Evolutionary conservation across 1,284 basidiomycete genomes (phyloP), one percentile per base, ranked within the genome.

Genomic region (Puccinia coronata): DNA sequence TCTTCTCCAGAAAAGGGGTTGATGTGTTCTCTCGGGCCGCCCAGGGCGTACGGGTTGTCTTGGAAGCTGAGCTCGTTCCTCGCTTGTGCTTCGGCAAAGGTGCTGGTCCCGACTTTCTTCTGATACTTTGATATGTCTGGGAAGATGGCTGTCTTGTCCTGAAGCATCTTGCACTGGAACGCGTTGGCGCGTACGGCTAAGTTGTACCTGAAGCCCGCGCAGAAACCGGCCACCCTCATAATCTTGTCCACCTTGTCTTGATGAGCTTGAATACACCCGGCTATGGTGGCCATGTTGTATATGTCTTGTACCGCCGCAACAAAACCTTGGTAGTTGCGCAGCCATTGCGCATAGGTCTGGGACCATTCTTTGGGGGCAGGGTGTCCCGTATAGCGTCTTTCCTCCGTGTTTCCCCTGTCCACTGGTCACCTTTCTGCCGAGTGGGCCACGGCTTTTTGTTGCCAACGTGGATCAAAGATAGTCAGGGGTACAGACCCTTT

Each of bases 191-290:
- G 11, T 41, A 70, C 20, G 12, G 20, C 8, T 2, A 70, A 20
- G 25, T 70, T 43, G 67, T 70, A 70, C 5, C 67, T 1, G 39
- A n/a, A n/a, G n/a, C n/a, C n/a, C n/a, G n/a, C n/a, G n/a, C n/a
- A n/a, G n/a, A n/a, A n/a, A n/a, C n/a, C n/a, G n/a, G n/a, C n/a
- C n/a, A n/a, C n/a, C n/a, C n/a, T n/a, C n/a, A n/a, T n/a, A n/a
- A n/a, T n/a, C n/a, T n/a, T n/a, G n/a, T n/a, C n/a, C n/a, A n/a
- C n/a, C n/a, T n/a, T n/a, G n/a, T n/a, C n/a, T n/a, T n/a, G n/a
- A n/a, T n/a, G n/a, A n/a, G n/a, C n/a, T n/a, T n/a, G n/a, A n/a
- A n/a, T n/a, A n/a, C n/a, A n/a, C n/a, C n/a, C n/a, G n/a, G n/a
- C n/a, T n/a, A n/a, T n/a, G n/a, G n/a, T n/a, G n/a, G n/a, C n/a